Evolutionary conservation across 2,329 filamentous ascomycete genomes (phyloP).

Genomic region (Amauroascus verrucosus): DNA sequence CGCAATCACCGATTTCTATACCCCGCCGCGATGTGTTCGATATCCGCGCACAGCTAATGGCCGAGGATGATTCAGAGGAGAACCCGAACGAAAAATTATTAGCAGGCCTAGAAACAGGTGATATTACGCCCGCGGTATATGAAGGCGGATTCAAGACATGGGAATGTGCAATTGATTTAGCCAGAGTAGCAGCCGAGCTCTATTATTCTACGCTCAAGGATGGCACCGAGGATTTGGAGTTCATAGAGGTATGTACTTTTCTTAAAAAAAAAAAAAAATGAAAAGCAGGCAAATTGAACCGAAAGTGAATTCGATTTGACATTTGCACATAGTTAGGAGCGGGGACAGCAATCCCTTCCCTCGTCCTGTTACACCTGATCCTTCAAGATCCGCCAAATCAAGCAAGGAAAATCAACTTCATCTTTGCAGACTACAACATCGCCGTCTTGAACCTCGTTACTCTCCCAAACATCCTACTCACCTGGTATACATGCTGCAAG

Average conservation of each 20-base stretch:
- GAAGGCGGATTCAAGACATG: slow-evolving; percentile 61
- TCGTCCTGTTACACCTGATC: slow-evolving; percentile 44
- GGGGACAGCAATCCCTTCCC: slow-evolving; percentile 50
- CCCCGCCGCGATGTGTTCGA: slow-evolving; percentile 54
- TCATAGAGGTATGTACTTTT: slow-evolving; percentile 32
- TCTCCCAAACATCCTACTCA: slow-evolving; percentile 50
- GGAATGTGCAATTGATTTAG: slow-evolving; percentile 45
- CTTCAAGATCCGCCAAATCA: not conserved
- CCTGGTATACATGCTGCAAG: slow-evolving; percentile 32
- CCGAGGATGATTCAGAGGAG: slow-evolving; percentile 40
- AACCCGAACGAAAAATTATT: slow-evolving; percentile 37
- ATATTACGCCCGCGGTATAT: slow-evolving; percentile 52
- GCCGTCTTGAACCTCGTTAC: slow-evolving; percentile 52
- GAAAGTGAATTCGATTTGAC: not conserved
- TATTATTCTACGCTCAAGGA: not conserved
- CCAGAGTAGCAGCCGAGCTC: slow-evolving; percentile 22
- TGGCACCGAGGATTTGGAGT: slow-evolving; percentile 31
- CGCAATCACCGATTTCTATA: slow-evolving; percentile 24
- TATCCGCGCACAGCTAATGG: slow-evolving; percentile 53
- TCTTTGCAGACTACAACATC: slow-evolving; percentile 52
- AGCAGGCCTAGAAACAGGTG: slow-evolving; percentile 43
- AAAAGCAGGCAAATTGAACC: not conserved
- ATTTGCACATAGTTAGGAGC: slow-evolving; percentile 43
- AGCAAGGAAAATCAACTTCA: slow-evolving; percentile 38
- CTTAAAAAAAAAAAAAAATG: too few species aligned